These are phyloP conservation scores for Vitis rupestris DNA, from an alignment of 164 flowering plant species.

Conservation along the genomic window DNA sequence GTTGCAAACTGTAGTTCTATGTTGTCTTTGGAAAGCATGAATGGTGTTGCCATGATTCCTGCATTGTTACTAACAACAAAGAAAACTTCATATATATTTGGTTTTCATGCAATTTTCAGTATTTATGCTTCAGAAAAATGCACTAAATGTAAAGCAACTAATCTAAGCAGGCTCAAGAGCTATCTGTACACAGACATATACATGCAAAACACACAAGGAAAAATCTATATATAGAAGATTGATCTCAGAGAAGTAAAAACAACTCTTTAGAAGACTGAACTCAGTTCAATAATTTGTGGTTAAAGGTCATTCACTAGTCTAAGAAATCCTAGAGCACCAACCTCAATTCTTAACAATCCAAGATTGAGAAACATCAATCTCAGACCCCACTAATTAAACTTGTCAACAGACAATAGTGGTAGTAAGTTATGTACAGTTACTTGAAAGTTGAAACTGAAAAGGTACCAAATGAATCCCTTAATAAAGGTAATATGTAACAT, in stretches of 20 bases:
- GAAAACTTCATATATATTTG: not conserved
- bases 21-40: slow-evolving; percentile 61
- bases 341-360: not conserved
- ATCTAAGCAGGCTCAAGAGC: not conserved
- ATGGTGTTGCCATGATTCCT: slow-evolving; percentile 71
- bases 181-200: too few species aligned
- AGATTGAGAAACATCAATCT: not conserved
- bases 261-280: not conserved
- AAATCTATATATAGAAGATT: too few species aligned
- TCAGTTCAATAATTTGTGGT: not conserved
- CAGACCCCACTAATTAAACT: not conserved
- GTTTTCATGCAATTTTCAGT: not conserved
- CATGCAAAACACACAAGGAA: too few species aligned
- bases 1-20: slow-evolving; percentile 81
- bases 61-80: slow-evolving; percentile 63
- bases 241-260: not conserved
- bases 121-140: not conserved
- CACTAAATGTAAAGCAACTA: not conserved
- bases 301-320: not conserved
- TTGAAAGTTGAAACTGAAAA: not conserved
- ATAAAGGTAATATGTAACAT: not conserved
- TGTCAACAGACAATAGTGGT: not conserved
- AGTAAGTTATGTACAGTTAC: not conserved
- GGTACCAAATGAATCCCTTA: not conserved
- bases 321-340: not conserved